phyloP scores from a whole-genome alignment of 75 land plant species.

The Pinus albicaulis region DNA sequence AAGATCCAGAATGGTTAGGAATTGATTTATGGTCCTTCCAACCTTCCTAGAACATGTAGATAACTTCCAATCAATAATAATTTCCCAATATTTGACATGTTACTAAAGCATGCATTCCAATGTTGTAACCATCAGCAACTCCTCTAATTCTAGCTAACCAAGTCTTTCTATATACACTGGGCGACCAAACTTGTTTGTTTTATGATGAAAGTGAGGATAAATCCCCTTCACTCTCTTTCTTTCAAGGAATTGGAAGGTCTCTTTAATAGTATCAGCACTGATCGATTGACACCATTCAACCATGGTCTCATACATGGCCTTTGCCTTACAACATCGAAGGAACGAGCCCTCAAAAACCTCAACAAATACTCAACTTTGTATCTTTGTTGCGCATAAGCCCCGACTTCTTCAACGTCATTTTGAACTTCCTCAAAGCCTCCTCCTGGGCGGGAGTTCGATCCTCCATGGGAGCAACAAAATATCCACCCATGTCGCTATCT shows the following conservation, averaged over 20 bases:
- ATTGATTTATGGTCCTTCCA: conserved; percentile 19
- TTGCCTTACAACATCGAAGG: too few relatives aligned
- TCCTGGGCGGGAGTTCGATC: too few relatives aligned
- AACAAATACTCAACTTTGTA: too few relatives aligned
- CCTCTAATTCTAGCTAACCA: conserved; percentile 38
- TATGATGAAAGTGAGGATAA: conserved; percentile 43
- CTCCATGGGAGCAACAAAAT: neutral
- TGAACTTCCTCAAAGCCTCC: conserved; percentile 13
- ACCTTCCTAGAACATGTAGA: conserved; percentile 35
- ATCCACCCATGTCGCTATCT: neutral
- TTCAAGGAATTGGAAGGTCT: conserved; percentile 44
- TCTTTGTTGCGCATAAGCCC: conserved; percentile 20
- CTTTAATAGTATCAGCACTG: too few relatives aligned
- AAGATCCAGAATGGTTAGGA: conserved; percentile 36
- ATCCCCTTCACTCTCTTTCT: conserved; percentile 26
- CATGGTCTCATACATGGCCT: too few relatives aligned
- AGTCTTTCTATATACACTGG: conserved; percentile 37
- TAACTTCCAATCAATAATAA: conserved; percentile 29
- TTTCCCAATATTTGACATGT: conserved; percentile 39
- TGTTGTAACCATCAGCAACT: conserved; percentile 24
- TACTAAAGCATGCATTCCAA: conserved; percentile 30
- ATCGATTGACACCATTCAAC: too few relatives aligned
- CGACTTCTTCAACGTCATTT: conserved; percentile 10
- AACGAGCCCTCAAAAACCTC: too few relatives aligned
- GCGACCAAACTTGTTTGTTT: conserved; percentile 34